Evolutionary conservation across 2,329 filamentous ascomycete species (phyloP).

Genomic region (Magnaporthiopsis poae): DNA sequence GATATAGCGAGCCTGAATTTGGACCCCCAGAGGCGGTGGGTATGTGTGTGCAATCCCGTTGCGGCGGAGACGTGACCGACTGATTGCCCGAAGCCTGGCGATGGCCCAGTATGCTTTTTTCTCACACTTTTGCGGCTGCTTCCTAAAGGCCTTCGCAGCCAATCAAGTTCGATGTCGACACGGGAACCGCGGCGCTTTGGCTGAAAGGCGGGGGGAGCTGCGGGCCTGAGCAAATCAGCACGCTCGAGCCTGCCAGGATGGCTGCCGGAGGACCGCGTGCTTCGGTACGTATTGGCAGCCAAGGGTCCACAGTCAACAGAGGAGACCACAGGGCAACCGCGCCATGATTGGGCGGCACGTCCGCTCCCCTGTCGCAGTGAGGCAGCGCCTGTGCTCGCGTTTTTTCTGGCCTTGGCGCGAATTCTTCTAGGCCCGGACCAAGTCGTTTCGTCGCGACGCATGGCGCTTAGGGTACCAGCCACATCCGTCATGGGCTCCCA

Average conservation of each 20-base stretch:
- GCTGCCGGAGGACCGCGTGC: background rate
- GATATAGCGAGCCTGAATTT: background rate
- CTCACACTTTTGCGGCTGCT: background rate
- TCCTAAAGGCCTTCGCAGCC: background rate
- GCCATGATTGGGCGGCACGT: slow-evolving; percentile 31
- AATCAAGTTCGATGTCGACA: background rate
- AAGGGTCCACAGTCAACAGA: slow-evolving; percentile 35
- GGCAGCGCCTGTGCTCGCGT: slow-evolving; percentile 11
- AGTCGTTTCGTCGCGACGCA: background rate
- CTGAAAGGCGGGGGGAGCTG: background rate
- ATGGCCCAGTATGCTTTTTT: background rate
- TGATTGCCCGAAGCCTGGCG: background rate
- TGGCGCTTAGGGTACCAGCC: background rate
- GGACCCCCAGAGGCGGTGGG: background rate
- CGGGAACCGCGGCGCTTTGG: background rate
- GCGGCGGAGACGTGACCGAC: background rate
- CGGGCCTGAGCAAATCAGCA: background rate
- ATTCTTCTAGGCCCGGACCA: background rate
- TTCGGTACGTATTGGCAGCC: background rate
- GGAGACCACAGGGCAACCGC: slow-evolving; percentile 48
- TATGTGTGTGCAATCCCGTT: no score
- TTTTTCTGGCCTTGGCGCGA: slow-evolving; percentile 11
- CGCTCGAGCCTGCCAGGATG: background rate
- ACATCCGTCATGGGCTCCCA: background rate
- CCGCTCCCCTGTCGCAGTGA: slow-evolving; percentile 6